Evolutionary conservation across 352 stramenopile species (phyloP).

Genomic region (Pythium rishiriense): DNA sequence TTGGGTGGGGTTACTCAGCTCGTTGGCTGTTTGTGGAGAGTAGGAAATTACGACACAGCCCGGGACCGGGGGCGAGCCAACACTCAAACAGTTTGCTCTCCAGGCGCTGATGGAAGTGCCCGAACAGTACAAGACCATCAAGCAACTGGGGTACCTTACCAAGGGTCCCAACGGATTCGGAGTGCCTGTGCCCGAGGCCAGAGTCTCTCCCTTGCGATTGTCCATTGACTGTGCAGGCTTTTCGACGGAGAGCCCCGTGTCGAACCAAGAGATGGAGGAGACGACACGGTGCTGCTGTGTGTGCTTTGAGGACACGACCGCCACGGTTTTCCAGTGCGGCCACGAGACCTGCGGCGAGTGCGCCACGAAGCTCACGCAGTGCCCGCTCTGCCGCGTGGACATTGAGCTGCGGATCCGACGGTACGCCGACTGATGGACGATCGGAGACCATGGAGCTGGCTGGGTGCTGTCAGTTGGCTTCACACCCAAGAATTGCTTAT

Average conservation of each 20-base stretch:
- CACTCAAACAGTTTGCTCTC: conserved; percentile 76
- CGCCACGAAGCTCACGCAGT: conserved; percentile 52
- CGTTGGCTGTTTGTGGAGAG: too few species aligned
- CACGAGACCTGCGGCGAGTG: conserved; percentile 77
- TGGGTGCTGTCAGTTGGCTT: too few species aligned
- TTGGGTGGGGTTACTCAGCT: too few species aligned
- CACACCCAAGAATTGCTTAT: too few species aligned
- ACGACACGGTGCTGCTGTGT: conserved; percentile 44
- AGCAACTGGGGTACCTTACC: conserved; percentile 61
- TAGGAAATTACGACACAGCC: conserved; percentile 54
- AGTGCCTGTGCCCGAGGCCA: conserved; percentile 52
- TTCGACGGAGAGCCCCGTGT: conserved; percentile 43
- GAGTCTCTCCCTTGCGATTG: conserved; percentile 43
- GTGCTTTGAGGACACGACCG: conserved; percentile 71
- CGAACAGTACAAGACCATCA: conserved; percentile 79
- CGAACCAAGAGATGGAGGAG: neutral
- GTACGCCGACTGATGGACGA: conserved; percentile 32
- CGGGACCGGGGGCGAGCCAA: conserved; percentile 34
- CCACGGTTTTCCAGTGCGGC: conserved; percentile 85
- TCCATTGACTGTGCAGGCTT: neutral
- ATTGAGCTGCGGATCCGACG: conserved; percentile 79
- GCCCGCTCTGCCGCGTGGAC: conserved; percentile 64
- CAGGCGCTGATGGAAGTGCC: conserved; percentile 86
- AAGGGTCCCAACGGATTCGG: conserved; percentile 44
- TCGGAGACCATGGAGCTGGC: too few species aligned